Percentiles rank a stretch among this genome's conserved stretches.
phyloP scores from a whole-genome alignment of 305 asterid genomes.

The Salvia sclarea region DNA sequence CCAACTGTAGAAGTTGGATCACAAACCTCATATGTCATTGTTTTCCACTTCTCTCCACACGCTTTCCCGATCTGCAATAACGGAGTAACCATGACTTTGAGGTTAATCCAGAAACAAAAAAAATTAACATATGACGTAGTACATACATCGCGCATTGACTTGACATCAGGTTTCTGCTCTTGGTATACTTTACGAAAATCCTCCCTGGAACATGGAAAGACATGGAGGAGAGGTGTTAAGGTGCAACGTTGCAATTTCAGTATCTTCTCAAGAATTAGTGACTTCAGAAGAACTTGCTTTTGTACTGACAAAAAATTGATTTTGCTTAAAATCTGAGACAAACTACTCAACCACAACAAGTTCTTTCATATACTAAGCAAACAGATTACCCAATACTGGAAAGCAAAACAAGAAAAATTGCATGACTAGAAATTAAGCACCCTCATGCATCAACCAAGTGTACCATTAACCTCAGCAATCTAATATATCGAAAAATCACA shows the following conservation, averaged over 20 bases:
- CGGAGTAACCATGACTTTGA: constrained; percentile 18
- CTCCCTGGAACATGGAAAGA: constrained; percentile 58
- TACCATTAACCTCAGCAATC: neutral
- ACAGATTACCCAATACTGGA: neutral
- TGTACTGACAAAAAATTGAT: neutral
- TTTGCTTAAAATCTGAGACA: constrained; percentile 1
- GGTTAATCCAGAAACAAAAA: constrained; percentile 17
- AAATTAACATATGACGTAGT: constrained; percentile 1
- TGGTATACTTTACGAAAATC: constrained; percentile 94
- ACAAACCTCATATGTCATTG: constrained; percentile 86
- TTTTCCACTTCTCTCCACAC: constrained; percentile 92
- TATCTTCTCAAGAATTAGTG: neutral
- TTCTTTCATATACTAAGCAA: neutral
- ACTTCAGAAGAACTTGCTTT: too few species aligned
- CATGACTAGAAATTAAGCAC: neutral
- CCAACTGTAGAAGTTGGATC: neutral
- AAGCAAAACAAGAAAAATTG: neutral
- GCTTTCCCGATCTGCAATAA: constrained; percentile 86
- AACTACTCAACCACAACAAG: constrained; percentile 13
- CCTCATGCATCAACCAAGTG: neutral
- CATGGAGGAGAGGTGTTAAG: constrained; percentile 16
- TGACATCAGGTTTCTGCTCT: constrained; percentile 77
- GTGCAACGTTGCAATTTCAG: neutral
- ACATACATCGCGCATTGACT: constrained; percentile 89
- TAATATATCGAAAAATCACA: neutral